These are phyloP conservation scores for Claviceps purpurea DNA, from an alignment of 2,329 filamentous ascomycete species.

Conservation along the genomic window DNA sequence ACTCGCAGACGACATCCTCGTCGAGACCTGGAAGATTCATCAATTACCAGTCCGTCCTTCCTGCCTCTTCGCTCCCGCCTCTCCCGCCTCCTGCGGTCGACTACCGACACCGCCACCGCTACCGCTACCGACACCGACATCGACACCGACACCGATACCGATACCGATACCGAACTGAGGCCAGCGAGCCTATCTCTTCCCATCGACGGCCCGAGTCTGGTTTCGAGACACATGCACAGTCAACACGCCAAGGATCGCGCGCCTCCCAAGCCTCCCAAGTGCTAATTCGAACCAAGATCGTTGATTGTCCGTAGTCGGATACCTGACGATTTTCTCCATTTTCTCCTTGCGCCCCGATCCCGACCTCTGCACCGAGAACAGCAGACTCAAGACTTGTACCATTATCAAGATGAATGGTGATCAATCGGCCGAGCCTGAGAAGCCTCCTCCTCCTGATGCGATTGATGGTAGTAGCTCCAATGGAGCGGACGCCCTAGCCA, in stretches of 20 bases:
- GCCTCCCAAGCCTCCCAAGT: not conserved
- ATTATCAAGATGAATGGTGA: slow-evolving; percentile 14
- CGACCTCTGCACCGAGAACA: not conserved
- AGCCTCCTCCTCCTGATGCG: slow-evolving; percentile 11
- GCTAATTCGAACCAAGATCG: not conserved
- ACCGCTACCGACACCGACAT: not conserved
- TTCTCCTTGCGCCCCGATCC: not conserved
- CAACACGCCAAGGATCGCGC: not conserved
- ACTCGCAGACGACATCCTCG: not conserved
- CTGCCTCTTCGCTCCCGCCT: not conserved
- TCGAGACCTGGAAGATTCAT: not conserved
- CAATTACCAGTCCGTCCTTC: not conserved
- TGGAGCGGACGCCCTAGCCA: slow-evolving; percentile 24
- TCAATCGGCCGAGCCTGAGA: slow-evolving; percentile 19
- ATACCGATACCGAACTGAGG: not conserved
- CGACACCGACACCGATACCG: not conserved
- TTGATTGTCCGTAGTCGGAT: not conserved
- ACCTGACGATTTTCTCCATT: not conserved
- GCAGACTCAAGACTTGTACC: not conserved
- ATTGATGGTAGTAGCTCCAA: slow-evolving; percentile 12
- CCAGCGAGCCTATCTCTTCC: not conserved
- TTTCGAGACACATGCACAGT: slow-evolving; percentile 1
- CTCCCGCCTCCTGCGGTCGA: too few relatives aligned
- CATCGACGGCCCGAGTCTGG: not conserved
- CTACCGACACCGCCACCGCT: not conserved